Evolutionary conservation across 1,284 basidiomycete genomes (phyloP).

Genomic region (Irpex rosettiformis): DNA sequence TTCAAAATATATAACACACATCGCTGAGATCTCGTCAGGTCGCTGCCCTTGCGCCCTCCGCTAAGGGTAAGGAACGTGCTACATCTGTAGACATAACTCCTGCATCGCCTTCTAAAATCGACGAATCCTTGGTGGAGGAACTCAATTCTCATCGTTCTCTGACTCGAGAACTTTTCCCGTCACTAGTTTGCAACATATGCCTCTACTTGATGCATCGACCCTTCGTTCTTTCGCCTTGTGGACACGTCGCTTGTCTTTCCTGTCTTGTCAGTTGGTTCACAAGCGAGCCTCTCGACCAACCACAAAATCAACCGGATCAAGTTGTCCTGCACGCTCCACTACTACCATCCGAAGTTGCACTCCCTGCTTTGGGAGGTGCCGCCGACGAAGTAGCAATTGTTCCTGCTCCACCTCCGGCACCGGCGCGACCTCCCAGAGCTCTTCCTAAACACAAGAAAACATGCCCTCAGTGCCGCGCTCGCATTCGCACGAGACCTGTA

Average conservation of each 20-base stretch:
- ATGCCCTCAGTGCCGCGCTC: constrained; percentile 70
- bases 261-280: constrained; percentile 78
- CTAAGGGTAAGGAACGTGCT: constrained; percentile 14
- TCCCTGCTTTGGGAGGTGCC: constrained; percentile 13
- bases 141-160: constrained; percentile 40
- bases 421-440: constrained; percentile 9
- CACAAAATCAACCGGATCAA: constrained; percentile 2
- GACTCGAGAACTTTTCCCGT: constrained; percentile 50
- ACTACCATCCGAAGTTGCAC: neutral
- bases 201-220: constrained; percentile 68
- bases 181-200: constrained; percentile 71
- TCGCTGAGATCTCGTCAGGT: no score
- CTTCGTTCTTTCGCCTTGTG: constrained; percentile 68
- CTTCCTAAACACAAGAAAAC: constrained; percentile 51
- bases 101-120: neutral
- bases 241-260: constrained; percentile 65
- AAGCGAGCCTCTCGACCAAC: constrained; percentile 31
- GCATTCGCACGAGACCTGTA: constrained; percentile 56
- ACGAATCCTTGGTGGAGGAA: neutral
- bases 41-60: no score
- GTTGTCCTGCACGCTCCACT: neutral
- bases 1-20: no score
- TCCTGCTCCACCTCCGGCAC: neutral
- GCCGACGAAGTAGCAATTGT: constrained; percentile 8
- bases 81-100: neutral